Percentiles rank a stretch among this genome's conserved stretches.
Evolutionary conservation across 1,284 basidiomycete genomes (phyloP).

Genomic region (Cutaneotrichosporon arboriforme): DNA sequence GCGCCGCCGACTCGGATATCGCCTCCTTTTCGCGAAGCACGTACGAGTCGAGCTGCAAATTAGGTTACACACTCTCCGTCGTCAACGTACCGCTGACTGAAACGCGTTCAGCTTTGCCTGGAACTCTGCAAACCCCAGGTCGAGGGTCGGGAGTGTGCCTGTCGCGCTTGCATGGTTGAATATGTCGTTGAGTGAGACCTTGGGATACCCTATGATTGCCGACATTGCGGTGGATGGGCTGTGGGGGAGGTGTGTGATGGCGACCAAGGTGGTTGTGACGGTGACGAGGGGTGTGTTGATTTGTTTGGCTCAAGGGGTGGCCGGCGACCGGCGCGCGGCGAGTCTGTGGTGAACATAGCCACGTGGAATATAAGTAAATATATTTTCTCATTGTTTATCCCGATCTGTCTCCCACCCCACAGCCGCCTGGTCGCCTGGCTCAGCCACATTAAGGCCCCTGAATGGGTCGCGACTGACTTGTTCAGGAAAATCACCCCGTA

Average conservation of each 20-base stretch:
- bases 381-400: too few species aligned
- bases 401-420: too few species aligned
- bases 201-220: conserved; percentile 1
- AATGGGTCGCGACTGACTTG: conserved; percentile 1
- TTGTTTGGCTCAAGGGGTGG: conserved; percentile 17
- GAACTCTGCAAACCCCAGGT: conserved; percentile 38
- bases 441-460: too few species aligned
- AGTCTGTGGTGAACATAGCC: too few species aligned
- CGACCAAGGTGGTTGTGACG: conserved; percentile 1
- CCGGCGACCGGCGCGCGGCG: too few species aligned
- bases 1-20: conserved; percentile 30
- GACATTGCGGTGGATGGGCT: conserved; percentile 12
- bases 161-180: neutral
- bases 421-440: too few species aligned
- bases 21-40: conserved; percentile 33
- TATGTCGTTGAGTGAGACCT: conserved; percentile 13
- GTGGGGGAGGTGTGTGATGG: neutral
- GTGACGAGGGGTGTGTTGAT: neutral
- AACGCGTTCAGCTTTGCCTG: conserved; percentile 35
- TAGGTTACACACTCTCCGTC: neutral
- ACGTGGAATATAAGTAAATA: too few species aligned
- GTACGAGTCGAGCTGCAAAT: conserved; percentile 38
- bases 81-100: conserved; percentile 30
- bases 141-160: conserved; percentile 17
- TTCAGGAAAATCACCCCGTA: neutral